Evolutionary conservation across 495 filamentous ascomycete species (phyloP), one percentile per base, ranked within the genome.

Genomic region (Rhizodiscina lignyota): DNA sequence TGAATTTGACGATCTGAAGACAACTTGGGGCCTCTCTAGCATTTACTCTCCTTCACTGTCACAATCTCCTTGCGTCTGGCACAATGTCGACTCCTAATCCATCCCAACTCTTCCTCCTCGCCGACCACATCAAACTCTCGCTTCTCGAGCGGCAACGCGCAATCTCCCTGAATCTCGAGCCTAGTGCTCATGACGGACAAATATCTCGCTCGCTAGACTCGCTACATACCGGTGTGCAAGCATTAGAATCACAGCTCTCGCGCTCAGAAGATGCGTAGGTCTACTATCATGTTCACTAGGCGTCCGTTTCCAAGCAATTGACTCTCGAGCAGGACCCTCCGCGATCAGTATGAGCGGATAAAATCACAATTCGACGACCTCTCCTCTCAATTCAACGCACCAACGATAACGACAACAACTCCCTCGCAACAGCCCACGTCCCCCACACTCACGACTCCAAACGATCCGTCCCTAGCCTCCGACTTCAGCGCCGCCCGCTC

Each of bases 61-160:
- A n/a, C n/a, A n/a, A n/a, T n/a, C n/a, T 8, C 24, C 6, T 27
- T 8, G 8, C 34, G 30, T 43, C 37, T 38, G 13, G 8, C 57
- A 54, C 47, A 31, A 79, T 77, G 72, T 56, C 72, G 37, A 74
- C 44, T 1, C 45, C 53, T 10, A 50, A 50, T 34, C 54, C 59
- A 6, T 55, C 56, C 4, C 77, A 80, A 39, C 77, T 83, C 21
- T 71, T 72, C 43, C 68, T 84, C 24, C 64, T 84, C 21, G 74
- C 78, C 43, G 79, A 84, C 55, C 76, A 84, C 54, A 71, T 84
- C 62, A 79, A 82, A 48, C 65, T 82, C 32, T 79, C 77, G 21
- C 63, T 84, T 20, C 67, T 94, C 18, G 89, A 96, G 53, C 75
- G 87, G 32, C 79, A 93, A 60, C 77, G 87, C 29, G 84, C 85